Conservation (phyloP, 495 filamentous ascomycete species). For the Bombardia bombarda region DNA sequence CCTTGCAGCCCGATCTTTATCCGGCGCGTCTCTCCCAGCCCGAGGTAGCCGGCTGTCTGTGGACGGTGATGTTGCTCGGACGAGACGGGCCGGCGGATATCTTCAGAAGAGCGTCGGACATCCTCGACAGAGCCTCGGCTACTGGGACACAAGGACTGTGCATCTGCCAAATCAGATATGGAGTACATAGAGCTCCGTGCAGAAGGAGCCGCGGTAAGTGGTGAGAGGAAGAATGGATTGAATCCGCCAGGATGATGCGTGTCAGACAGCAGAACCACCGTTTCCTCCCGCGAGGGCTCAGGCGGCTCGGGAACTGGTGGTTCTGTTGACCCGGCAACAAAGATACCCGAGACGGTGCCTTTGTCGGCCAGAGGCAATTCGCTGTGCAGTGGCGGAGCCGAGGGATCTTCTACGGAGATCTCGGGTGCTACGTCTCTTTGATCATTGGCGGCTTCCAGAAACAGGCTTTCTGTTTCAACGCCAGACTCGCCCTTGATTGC, state of each 20-base stretch:
- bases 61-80: slow-evolving; percentile 7
- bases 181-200: background rate
- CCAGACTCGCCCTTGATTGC: background rate
- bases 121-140: slow-evolving; percentile 17
- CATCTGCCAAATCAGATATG: background rate
- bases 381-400: no score
- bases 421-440: background rate
- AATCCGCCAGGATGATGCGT: background rate
- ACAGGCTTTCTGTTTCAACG: background rate
- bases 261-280: background rate
- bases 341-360: no score
- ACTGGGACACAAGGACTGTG: background rate
- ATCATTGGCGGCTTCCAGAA: background rate
- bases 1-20: slow-evolving; percentile 25
- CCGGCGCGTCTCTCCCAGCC: slow-evolving; percentile 26
- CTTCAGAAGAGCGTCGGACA: slow-evolving; percentile 2
- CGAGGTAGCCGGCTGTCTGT: slow-evolving; percentile 33
- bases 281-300: background rate
- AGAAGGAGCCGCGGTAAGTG: background rate
- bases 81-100: no score
- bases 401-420: background rate
- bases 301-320: background rate
- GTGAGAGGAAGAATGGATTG: background rate
- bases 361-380: no score
- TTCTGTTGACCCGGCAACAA: no score